These are phyloP conservation scores for Penicillium coffeae DNA, from an alignment of 495 filamentous ascomycete genomes.

Conservation along the genomic window DNA sequence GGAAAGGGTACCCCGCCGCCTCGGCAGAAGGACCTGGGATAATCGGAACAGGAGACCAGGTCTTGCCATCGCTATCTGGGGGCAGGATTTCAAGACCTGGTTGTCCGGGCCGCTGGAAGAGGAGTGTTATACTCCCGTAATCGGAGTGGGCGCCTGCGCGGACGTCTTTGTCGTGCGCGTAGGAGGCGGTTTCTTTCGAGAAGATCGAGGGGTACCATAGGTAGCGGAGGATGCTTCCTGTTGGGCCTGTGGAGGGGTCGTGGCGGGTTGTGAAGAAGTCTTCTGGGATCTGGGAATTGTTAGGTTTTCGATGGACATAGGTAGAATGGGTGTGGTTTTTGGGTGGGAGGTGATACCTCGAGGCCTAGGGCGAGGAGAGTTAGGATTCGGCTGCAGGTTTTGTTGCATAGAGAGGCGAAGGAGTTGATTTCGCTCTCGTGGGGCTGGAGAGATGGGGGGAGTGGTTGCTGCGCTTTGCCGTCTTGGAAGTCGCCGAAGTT, in stretches of 20 bases:
- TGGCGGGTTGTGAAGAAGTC: conserved; percentile 77
- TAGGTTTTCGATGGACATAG: not conserved
- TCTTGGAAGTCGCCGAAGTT: conserved; percentile 80
- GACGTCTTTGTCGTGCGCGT: conserved; percentile 51
- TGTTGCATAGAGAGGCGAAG: conserved; percentile 68
- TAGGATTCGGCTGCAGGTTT: conserved; percentile 68
- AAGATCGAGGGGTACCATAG: conserved; percentile 70
- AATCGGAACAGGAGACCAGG: conserved; percentile 47
- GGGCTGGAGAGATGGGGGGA: conserved; percentile 61
- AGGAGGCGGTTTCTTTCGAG: conserved; percentile 32
- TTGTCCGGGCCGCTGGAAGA: conserved; percentile 77
- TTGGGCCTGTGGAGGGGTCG: conserved; percentile 52
- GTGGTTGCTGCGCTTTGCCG: conserved; percentile 73
- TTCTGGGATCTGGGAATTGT: conserved; percentile 34
- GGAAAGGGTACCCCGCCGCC: conserved; percentile 41
- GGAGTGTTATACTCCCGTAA: conserved; percentile 63
- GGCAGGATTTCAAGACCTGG: conserved; percentile 83
- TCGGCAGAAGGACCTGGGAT: conserved; percentile 30
- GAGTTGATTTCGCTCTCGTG: conserved; percentile 56
- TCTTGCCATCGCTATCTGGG: conserved; percentile 24
- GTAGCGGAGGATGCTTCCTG: conserved; percentile 75
- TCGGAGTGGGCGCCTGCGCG: conserved; percentile 67
- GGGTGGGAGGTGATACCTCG: conserved; percentile 39
- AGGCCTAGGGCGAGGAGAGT: conserved; percentile 73
- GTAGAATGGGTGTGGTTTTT: conserved; percentile 12